Percentiles rank a stretch among this genome's conserved stretches.
Conservation (phyloP, 1,284 basidiomycete genomes). For the Psilocybe mexicana region DNA sequence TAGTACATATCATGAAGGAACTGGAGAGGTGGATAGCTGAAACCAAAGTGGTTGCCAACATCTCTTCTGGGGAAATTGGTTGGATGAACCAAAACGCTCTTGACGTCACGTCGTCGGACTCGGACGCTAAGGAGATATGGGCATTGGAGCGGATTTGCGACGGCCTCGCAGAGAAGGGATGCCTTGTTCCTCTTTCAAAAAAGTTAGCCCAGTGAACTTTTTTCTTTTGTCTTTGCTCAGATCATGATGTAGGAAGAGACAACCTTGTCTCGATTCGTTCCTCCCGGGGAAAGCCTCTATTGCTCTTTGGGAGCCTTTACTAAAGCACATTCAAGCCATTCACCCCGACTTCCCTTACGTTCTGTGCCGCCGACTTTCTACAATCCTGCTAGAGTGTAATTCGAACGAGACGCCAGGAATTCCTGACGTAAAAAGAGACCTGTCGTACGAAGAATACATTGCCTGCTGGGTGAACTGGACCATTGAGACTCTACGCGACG, state of each 20-base stretch:
- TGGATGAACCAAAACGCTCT: slow-evolving; percentile 41
- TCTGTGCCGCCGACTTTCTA: slow-evolving; percentile 44
- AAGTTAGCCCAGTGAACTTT: slow-evolving; percentile 51
- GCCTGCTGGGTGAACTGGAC: slow-evolving; percentile 71
- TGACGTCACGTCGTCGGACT: slow-evolving; percentile 27
- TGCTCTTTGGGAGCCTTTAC: slow-evolving; percentile 71
- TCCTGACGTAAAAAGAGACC: slow-evolving; percentile 23
- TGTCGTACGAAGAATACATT: slow-evolving; percentile 57
- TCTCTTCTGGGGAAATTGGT: slow-evolving; percentile 44
- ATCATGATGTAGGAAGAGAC: slow-evolving; percentile 54
- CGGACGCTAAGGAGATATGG: slow-evolving; percentile 56
- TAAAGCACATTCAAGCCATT: slow-evolving; percentile 58
- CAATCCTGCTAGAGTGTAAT: slow-evolving; percentile 10
- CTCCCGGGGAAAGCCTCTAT: slow-evolving; percentile 55
- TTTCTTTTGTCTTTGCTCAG: not conserved
- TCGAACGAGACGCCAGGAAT: slow-evolving; percentile 1
- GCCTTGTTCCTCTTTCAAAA: slow-evolving; percentile 76
- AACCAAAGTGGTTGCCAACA: slow-evolving; percentile 60
- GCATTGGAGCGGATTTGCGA: slow-evolving; percentile 71
- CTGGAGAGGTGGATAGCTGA: slow-evolving; percentile 76
- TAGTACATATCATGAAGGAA: slow-evolving; percentile 51
- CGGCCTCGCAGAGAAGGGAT: slow-evolving; percentile 59
- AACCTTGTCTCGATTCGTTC: slow-evolving; percentile 43
- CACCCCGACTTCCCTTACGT: slow-evolving; percentile 56
- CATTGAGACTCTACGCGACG: slow-evolving; percentile 40